Evolutionary conservation across 495 filamentous ascomycete species (phyloP).

Genomic region (Penicillium herquei): DNA sequence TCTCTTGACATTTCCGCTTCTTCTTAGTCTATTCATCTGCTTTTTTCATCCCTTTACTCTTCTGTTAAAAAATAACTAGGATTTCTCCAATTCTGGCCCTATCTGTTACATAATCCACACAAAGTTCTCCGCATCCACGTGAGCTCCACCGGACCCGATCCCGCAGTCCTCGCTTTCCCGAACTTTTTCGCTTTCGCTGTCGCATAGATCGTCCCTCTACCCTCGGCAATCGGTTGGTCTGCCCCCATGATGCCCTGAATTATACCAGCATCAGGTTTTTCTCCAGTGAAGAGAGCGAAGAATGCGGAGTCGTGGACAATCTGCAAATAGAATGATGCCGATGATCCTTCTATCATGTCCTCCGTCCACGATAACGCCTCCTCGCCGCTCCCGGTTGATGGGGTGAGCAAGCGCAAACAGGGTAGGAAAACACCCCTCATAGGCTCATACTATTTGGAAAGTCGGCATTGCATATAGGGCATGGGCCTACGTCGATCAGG

Average conservation of each 20-base stretch:
- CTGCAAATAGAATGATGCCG: slow-evolving; percentile 28
- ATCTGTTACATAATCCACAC: slow-evolving; percentile 26
- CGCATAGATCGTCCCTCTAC: slow-evolving; percentile 15
- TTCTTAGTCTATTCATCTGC: neutral
- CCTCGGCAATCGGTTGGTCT: slow-evolving; percentile 20
- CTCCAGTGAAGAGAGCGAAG: slow-evolving; percentile 15
- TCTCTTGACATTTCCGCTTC: neutral
- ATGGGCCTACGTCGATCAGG: neutral
- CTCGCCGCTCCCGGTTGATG: slow-evolving; percentile 29
- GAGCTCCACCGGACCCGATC: slow-evolving; percentile 28
- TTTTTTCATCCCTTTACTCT: neutral
- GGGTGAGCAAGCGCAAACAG: slow-evolving; percentile 36
- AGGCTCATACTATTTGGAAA: neutral
- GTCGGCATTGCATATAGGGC: no score
- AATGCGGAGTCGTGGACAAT: slow-evolving; percentile 26
- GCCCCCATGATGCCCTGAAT: slow-evolving; percentile 23
- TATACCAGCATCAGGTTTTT: slow-evolving; percentile 1
- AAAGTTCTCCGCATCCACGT: slow-evolving; percentile 33
- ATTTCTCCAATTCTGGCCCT: slow-evolving; percentile 1
- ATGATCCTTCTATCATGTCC: slow-evolving; percentile 33
- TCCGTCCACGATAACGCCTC: slow-evolving; percentile 31
- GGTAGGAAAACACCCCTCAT: slow-evolving; percentile 19
- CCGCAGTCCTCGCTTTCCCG: slow-evolving; percentile 29
- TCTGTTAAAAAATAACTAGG: neutral
- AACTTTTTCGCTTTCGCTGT: slow-evolving; percentile 25